Evolutionary conservation across 805 yeast species (phyloP).

Genomic region (Hanseniaspora singularis): DNA sequence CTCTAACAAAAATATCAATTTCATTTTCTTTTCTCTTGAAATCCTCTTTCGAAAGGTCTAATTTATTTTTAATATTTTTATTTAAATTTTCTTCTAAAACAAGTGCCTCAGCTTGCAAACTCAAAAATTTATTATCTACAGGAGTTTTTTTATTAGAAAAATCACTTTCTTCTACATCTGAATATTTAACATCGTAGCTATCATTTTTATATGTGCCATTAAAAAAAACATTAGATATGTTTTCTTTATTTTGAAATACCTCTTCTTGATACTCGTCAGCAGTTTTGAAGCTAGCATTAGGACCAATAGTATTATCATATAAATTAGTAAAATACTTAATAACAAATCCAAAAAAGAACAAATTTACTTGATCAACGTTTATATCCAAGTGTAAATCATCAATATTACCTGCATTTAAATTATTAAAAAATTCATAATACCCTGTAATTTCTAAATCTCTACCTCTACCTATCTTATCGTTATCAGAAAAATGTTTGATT

Average conservation of each 20-base stretch:
- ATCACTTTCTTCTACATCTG: neutral
- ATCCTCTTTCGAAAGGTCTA: conserved; percentile 18
- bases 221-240: neutral
- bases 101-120: too few relatives aligned
- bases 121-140: neutral
- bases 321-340: conserved; percentile 62
- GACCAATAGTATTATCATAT: conserved; percentile 86
- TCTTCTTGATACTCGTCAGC: conserved; percentile 60
- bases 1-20: conserved; percentile 61
- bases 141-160: neutral
- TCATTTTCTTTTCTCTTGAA: conserved; percentile 51
- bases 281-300: conserved; percentile 67
- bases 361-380: conserved; percentile 50
- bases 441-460: conserved; percentile 51
- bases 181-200: too few relatives aligned
- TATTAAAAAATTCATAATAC: conserved; percentile 47
- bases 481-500: conserved; percentile 51
- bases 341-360: conserved; percentile 69
- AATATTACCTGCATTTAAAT: conserved; percentile 51
- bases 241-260: conserved; percentile 14
- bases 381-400: conserved; percentile 60
- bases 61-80: neutral
- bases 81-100: neutral
- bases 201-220: neutral
- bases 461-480: conserved; percentile 55